Evolutionary conservation across 1,284 basidiomycete genomes (phyloP).

Genomic region (Hemileia vastatrix): DNA sequence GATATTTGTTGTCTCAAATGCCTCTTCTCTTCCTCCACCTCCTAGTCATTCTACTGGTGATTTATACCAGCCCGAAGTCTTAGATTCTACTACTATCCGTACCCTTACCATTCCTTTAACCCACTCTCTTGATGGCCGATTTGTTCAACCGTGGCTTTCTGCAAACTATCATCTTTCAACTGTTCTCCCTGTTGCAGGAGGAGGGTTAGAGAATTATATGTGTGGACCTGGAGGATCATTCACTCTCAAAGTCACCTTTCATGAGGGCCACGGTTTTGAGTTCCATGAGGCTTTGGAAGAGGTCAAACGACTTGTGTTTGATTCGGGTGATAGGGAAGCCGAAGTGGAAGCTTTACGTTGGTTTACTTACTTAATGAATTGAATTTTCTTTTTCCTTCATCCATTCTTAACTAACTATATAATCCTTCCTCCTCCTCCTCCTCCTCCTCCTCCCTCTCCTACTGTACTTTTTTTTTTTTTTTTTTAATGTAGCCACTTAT

Average conservation of each 20-base stretch:
- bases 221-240: not conserved
- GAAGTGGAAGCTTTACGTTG: slow-evolving; percentile 14
- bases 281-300: slow-evolving; percentile 18
- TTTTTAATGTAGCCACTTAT: slow-evolving; percentile 1
- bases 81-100: not conserved
- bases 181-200: slow-evolving; percentile 6
- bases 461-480: not conserved
- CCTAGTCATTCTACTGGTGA: not conserved
- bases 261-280: slow-evolving; percentile 16
- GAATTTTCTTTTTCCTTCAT: not conserved
- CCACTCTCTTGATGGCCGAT: slow-evolving; percentile 12
- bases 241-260: slow-evolving; percentile 13
- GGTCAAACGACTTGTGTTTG: slow-evolving; percentile 9
- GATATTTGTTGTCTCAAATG: slow-evolving; percentile 5
- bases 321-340: not conserved
- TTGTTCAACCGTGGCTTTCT: slow-evolving; percentile 14
- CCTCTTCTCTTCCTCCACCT: not conserved
- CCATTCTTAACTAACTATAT: no score
- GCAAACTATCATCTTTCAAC: slow-evolving; percentile 21
- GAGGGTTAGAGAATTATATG: not conserved
- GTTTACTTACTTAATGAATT: not conserved
- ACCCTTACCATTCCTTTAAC: slow-evolving; percentile 9
- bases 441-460: not conserved
- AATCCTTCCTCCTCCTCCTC: no score
- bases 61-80: not conserved